These are phyloP conservation scores for Cystobasidium slooffiae DNA, from an alignment of 1,284 basidiomycete species.

Conservation along the genomic window DNA sequence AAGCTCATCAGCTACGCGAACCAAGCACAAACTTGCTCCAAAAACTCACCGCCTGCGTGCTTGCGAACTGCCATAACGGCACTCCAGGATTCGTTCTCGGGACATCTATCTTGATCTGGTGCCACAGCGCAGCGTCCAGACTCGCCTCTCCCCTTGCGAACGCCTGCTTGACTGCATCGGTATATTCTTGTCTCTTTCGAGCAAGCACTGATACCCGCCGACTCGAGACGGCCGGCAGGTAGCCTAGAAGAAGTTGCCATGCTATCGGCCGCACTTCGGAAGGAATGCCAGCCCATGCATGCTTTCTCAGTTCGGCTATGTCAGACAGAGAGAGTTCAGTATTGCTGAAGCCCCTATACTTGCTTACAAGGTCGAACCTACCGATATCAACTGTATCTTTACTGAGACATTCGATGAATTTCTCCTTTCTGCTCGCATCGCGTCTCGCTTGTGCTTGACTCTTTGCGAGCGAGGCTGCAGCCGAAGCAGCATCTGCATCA, in stretches of 20 bases:
- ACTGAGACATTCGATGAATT: constrained; percentile 51
- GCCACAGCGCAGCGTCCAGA: constrained; percentile 91
- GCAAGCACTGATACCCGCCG: constrained; percentile 75
- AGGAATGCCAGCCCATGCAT: constrained; percentile 97
- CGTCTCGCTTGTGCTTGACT: constrained; percentile 47
- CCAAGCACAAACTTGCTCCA: too few relatives aligned
- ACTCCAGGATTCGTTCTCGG: constrained; percentile 92
- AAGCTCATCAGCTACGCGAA: constrained; percentile 33
- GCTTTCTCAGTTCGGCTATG: constrained; percentile 78
- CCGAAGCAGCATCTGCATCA: constrained; percentile 34
- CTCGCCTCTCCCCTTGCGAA: constrained; percentile 81
- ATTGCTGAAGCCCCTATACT: constrained; percentile 3
- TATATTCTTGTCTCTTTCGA: constrained; percentile 90
- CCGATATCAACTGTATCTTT: constrained; percentile 67
- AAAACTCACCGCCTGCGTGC: constrained; percentile 77
- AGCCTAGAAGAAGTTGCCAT: constrained; percentile 93
- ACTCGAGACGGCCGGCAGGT: constrained; percentile 83
- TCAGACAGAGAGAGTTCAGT: neutral
- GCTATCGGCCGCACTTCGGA: constrained; percentile 83
- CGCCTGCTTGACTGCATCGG: constrained; percentile 84
- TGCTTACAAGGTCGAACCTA: constrained; percentile 57
- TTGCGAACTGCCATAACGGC: constrained; percentile 80
- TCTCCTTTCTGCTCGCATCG: constrained; percentile 47
- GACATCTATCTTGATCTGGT: constrained; percentile 96
- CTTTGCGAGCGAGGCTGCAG: constrained; percentile 41